Percentiles rank a stretch among this genome's conserved stretches.
phyloP scores from a whole-genome alignment of 176 grass and related monocot genomes.

The Zea mays region Zm-B73-REFERENCE-NAM-5.0 NC_050098.1:129520001-129520500 shows the following conservation, averaged over 20 bases:
- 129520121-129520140: conserved; percentile 72
- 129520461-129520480: conserved; percentile 48
- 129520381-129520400: conserved; percentile 98
- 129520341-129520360: conserved; percentile 92
- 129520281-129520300: conserved; percentile 97
- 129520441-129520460: conserved; percentile 58
- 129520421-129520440: background rate
- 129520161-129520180: conserved; percentile 82
- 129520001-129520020: conserved; percentile 43
- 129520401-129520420: conserved; percentile 58
- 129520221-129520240: conserved; percentile 83
- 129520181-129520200: conserved; percentile 81
- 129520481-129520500: conserved; percentile 44
- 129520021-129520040: conserved; percentile 36
- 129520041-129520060: conserved; percentile 55
- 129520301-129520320: conserved; percentile 81
- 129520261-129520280: conserved; percentile 67
- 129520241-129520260: conserved; percentile 63
- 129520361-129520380: conserved; percentile 78
- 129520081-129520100: conserved; percentile 77
- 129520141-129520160: conserved; percentile 67
- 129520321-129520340: conserved; percentile 79
- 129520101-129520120: conserved; percentile 74
- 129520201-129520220: conserved; percentile 82
- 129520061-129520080: conserved; percentile 60